Evolutionary conservation across 352 stramenopile species (phyloP), one percentile per base, ranked within the genome.

Genomic region (Thalassiosira ordinaria): DNA sequence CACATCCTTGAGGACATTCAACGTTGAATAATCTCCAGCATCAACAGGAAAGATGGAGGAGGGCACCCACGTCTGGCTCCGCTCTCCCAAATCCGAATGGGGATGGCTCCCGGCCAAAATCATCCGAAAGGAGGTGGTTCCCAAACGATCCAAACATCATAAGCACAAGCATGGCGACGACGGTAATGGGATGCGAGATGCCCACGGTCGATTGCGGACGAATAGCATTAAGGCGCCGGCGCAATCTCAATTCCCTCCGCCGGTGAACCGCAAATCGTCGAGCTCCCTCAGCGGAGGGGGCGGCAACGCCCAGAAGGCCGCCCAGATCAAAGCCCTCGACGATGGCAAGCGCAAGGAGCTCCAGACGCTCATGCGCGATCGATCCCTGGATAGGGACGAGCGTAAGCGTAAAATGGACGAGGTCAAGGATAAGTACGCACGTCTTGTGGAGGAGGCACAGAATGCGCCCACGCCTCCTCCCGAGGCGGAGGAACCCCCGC

Each of bases 101-200:
- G 89, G 89, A 39, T 94, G 89, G 89, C 77, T 94, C 31, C 89
- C 89, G 13, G 89, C 87, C n/a, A 79, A 67, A 49, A 87, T 93
- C 46, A 84, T 88, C 52, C 62, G 66, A 18, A 87, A 87, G 49
- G 67, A 72, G 18, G 31, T 61, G 8, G 55, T 80, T 3, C 51
- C 73, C 8, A 65, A 44, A 46, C 13, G 14, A 60, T 51, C 44
- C 47, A 46, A 41, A 24, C 39, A 37, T 7, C 61, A 64, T 24
- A 57, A 69, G 56, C 20, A 67, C n/a, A 18, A 16, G 37, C 16
- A 26, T 7, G 11, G 4, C 26, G 20, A 41, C 20, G 14, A 9
- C 13, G 35, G 31, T n/a, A n/a, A n/a, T n/a, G 22, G 24, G 9
- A 61, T 26, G 0, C 44, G 37, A 9, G 61, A 59, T 49, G 41